Conservation (phyloP, 768 basidiomycete genomes). For the Flagelloscypha sp. region DNA sequence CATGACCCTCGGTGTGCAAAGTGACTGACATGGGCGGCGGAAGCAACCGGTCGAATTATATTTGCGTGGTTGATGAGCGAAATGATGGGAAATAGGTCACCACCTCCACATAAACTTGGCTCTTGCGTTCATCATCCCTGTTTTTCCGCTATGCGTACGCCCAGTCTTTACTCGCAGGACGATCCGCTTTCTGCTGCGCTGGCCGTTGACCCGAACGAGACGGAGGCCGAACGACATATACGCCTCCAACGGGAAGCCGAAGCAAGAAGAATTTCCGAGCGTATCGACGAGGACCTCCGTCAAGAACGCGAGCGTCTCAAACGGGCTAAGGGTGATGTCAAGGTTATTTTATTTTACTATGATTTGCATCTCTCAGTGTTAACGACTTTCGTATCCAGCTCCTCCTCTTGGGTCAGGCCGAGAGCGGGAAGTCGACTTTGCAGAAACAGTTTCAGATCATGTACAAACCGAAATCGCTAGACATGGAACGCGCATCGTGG, state of each 20-base stretch:
- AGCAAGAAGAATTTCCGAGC: conserved; percentile 68
- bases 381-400: conserved; percentile 34
- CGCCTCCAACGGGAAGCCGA: conserved; percentile 64
- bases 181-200: conserved; percentile 67
- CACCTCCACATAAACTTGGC: conserved; percentile 10
- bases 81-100: conserved; percentile 15
- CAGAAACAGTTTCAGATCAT: conserved; percentile 78
- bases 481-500: conserved; percentile 65
- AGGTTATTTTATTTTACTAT: conserved; percentile 31
- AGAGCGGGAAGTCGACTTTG: conserved; percentile 71
- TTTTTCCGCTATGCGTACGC: conserved; percentile 45
- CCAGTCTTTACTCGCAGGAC: conserved; percentile 66
- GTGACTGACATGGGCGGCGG: conserved; percentile 91
- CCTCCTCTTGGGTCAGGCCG: conserved; percentile 70
- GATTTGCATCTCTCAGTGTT: conserved; percentile 5
- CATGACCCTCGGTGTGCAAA: conserved; percentile 86
- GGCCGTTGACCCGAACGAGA: conserved; percentile 58
- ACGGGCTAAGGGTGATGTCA: conserved; percentile 66
- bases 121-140: conserved; percentile 14
- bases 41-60: conserved; percentile 10
- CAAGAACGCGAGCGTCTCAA: conserved; percentile 58
- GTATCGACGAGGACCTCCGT: conserved; percentile 75
- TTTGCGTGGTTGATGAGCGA: conserved; percentile 10
- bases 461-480: conserved; percentile 65
- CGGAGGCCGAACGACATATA: conserved; percentile 49